Base-by-base conservation (phyloP, 768 basidiomycete genomes). In the Rhizopogon vesiculosus region DNA sequence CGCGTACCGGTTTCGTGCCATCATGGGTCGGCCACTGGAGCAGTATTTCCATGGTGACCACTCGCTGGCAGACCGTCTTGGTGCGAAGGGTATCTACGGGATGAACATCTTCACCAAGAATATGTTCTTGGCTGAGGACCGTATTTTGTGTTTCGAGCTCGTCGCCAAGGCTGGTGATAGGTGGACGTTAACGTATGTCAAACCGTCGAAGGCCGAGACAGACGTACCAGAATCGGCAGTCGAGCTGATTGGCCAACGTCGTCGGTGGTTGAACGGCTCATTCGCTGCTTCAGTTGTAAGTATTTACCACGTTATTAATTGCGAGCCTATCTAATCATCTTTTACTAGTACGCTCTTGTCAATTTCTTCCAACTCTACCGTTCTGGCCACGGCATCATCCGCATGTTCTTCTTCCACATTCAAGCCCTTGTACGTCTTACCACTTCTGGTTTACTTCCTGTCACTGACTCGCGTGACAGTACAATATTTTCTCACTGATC, bases 21-120 rank as follows among this genome's bases (percentile, higher is more conserved):
- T 98, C 62, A 83, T 87, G 53, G 95, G 96, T 3, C 79, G 91
- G 6, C 95, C 86, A 1, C 76, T 91, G 9, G 89, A 91, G 61
- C 88, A 91, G 61, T 90, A 89, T 71, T 91, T 91, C 78, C 87
- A 89, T 64, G 89, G 89, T 62, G 93, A 94, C 69, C 88, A 90
- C 68, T 90, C 87, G 29, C 76, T 97, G 64, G 93, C 95, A 16
- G 93, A 93, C 60, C 87, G 95, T 52, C 84, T 97, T 44, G 96
- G 96, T 10, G 76, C 84, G 25, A 95, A 97, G 74, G 96, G 95
- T 72, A 92, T 95, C 54, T 85, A 96, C 59, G 94, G 93, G 44
- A 97, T 97, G 95, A 87, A 89, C 69, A 95, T 97, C 64, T 96
- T 97, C 77, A 93, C 91, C 38, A 96, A 95, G 75, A 96, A 95